Base-by-base conservation (phyloP, 768 basidiomycete species). In the Agrocybe pediades region DNA sequence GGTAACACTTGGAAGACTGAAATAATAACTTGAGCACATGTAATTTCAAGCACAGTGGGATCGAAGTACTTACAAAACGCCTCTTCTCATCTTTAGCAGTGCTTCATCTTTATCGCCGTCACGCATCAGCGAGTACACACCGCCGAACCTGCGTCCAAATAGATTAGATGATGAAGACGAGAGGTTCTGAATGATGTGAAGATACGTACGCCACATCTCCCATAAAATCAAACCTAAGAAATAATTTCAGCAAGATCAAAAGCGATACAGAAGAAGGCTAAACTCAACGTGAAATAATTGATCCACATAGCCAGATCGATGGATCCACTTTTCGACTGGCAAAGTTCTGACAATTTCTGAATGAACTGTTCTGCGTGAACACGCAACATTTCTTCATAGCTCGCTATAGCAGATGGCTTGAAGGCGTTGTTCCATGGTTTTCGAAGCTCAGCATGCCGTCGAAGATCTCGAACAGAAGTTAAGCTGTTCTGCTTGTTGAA, bases 341-440 rank as follows among this genome's bases (percentile, higher is more conserved):
- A 54, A 7, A 56, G 36, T 19, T 51, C 49, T 24, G 57, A 50
- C 8, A 62, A 46, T 17, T 53, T 53, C 6, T 39, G 23, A 9
- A 62, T 49, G 2, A 77, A 63, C 52, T 73, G 71, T 5, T 51
- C 53, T 2, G 65, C 57, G 16, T 62, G 56, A 20, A 52, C 49
- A 26, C 50, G 19, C 16, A 70, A 46, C 27, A 68, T 59, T 0
- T 55, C 60, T 17, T 65, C 55, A 39, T 70, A 69, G 13, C 60
- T 54, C 17, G 65, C 65, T 16, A 78, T 33, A 16, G 74, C 64
- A 6, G 63, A 62, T 3, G 70, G 58, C 24, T 64, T 70, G 54
- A 79, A 72, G 0, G 69, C 74, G 2, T 67, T 55, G 41, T 71
- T 71, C 76, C 77, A 78, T 27, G 71, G 59, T 40, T 68, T 69